Conservation (phyloP, 1,139 yeast species). For the Meyerozyma elateridarum region DNA sequence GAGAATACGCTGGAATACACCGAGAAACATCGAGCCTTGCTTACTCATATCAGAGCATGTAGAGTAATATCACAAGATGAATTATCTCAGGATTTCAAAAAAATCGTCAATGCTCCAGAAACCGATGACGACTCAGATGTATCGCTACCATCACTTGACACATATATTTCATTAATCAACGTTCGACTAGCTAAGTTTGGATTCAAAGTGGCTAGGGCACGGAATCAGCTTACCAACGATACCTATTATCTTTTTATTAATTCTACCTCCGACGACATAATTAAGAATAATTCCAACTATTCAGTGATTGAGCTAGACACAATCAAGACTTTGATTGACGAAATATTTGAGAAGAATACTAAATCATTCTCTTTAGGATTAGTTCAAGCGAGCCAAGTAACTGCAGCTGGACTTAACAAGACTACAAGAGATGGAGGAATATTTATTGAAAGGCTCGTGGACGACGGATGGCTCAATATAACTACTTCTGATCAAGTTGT, state of each 20-base stretch:
- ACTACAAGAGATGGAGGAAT: conserved; percentile 28
- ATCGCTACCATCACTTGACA: conserved; percentile 14
- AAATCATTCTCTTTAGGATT: conserved; percentile 25
- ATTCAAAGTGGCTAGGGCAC: conserved; percentile 38
- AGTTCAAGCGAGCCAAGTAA: conserved; percentile 25
- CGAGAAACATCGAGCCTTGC: conserved; percentile 38
- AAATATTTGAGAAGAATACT: conserved; percentile 28
- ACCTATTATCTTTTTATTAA: conserved; percentile 40
- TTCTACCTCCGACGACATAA: conserved; percentile 33
- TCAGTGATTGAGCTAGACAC: conserved; percentile 45
- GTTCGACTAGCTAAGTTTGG: conserved; percentile 34
- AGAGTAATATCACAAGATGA: conserved; percentile 14
- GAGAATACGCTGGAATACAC: conserved; percentile 9
- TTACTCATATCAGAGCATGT: conserved; percentile 42
- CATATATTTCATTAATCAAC: conserved; percentile 36
- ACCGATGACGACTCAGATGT: conserved; percentile 6
- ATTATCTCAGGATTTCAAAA: conserved; percentile 11
- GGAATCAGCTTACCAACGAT: conserved; percentile 33
- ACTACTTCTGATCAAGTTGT: conserved; percentile 26
- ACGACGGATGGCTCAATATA: conserved; percentile 49
- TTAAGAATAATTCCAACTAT: conserved; percentile 38
- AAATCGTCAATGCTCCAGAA: conserved; percentile 5
- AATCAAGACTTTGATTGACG: conserved; percentile 46
- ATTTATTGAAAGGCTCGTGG: conserved; percentile 37
- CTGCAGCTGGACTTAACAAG: conserved; percentile 20